Evolutionary conservation across 2,329 filamentous ascomycete genomes (phyloP), one percentile per base, ranked within the genome.

Genomic region (Epichloe amarillans): DNA sequence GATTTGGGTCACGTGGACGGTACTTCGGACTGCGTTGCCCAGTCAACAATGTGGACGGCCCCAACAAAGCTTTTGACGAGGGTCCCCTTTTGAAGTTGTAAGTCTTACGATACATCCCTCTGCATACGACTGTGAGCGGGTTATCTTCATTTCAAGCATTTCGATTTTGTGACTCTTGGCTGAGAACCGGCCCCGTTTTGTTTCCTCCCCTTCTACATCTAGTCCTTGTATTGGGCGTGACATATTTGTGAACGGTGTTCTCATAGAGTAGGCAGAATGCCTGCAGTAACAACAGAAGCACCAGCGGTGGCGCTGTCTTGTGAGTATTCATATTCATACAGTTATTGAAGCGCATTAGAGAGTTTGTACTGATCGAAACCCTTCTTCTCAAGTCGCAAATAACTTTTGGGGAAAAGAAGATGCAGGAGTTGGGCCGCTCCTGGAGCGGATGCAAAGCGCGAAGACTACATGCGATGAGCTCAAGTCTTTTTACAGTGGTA

Each of bases 321-420:
- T 85, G 72, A 62, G 74, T 38, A 23, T 14, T 4, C 23, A 5
- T 38, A 23, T 14, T 4, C 23, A 5, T 37, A 39, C 30, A 3
- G 10, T 26, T n/a, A 23, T 5, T 5, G 5, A 15, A 42, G n/a
- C 2, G n/a, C 17, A 3, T 5, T 21, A 11, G 35, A 15, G 7
- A 19, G 12, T 7, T 19, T 5, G 3, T 26, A 35, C 50, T 52
- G 41, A 52, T 10, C 3, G 2, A 11, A 15, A 5, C 30, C n/a
- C 15, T 47, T 47, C 3, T 37, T 19, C 33, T 23, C 15, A 33
- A 90, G 90, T 98, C 72, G 91, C 93, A 62, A 98, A 98, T 73
- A 98, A 98, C 67, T 98, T 98, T 69, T 98, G 93, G 93, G 93
- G 93, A 56, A 97, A 95, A 75, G 91, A 97, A 67, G 93, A 98